Percentiles rank a stretch among this genome's conserved stretches.
Evolutionary conservation across 2,329 filamentous ascomycete species (phyloP).

Genomic region (Aspergillus ustus): DNA sequence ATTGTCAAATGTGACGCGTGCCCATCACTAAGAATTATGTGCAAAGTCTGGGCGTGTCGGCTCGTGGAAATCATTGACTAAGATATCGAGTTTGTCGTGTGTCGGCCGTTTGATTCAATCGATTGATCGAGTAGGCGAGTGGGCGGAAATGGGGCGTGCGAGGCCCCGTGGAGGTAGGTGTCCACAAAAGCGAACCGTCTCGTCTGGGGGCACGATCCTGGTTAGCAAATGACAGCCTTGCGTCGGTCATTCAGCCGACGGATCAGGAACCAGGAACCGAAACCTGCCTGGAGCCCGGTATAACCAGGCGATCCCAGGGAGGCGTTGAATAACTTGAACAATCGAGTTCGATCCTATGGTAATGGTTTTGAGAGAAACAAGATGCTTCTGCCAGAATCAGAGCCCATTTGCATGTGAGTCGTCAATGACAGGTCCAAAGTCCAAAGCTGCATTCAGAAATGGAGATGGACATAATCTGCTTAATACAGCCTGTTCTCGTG

Average conservation of each 20-base stretch:
- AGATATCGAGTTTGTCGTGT: background rate
- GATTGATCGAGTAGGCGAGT: too few relatives aligned
- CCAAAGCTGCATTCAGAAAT: too few relatives aligned
- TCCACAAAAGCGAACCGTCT: slow-evolving; percentile 21
- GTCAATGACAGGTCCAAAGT: too few relatives aligned
- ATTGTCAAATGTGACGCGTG: background rate
- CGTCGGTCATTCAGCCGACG: background rate
- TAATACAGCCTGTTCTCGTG: too few relatives aligned
- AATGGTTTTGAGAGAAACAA: background rate
- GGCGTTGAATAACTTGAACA: background rate
- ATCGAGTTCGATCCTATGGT: background rate
- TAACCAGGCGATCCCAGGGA: background rate
- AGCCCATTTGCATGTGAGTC: background rate
- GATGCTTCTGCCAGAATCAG: background rate
- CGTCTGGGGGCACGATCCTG: slow-evolving; percentile 11
- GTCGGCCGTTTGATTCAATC: background rate
- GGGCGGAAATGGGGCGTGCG: background rate
- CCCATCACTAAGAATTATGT: slow-evolving; percentile 7
- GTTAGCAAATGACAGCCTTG: slow-evolving; percentile 12
- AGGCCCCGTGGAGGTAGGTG: slow-evolving; percentile 10
- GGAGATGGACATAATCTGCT: too few relatives aligned
- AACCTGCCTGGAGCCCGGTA: too few relatives aligned
- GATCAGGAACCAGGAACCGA: slow-evolving; percentile 1
- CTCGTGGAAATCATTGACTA: background rate
- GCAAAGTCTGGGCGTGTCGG: slow-evolving; percentile 3